Evolutionary conservation across 1,139 yeast species (phyloP).

Genomic region (Magnusiomyces magnusii): DNA sequence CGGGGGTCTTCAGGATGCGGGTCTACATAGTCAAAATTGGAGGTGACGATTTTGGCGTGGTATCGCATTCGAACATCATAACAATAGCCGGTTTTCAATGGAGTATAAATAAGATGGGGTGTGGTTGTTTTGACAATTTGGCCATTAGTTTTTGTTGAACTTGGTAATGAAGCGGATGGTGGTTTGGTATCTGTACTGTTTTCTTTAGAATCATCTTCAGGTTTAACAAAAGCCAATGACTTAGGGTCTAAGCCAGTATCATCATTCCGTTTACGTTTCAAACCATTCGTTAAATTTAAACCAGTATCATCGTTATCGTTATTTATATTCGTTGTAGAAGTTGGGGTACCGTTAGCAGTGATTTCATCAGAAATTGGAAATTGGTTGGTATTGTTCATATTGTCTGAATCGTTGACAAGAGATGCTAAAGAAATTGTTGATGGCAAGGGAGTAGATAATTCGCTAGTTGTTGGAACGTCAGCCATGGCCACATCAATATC

Average conservation of each 20-base stretch:
- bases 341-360: background rate
- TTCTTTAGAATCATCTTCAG: no score
- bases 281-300: background rate
- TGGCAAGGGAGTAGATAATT: background rate
- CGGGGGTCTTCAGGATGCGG: constrained; percentile 99
- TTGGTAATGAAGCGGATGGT: background rate
- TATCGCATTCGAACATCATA: constrained; percentile 97
- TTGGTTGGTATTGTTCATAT: no score
- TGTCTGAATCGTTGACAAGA: background rate
- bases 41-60: constrained; percentile 89
- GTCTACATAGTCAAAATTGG: constrained; percentile 88
- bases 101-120: constrained; percentile 56
- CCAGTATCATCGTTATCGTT: background rate
- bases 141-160: constrained; percentile 2
- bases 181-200: no score
- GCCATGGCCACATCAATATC: background rate
- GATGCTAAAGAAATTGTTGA: no score
- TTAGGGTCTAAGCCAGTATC: background rate
- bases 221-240: background rate
- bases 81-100: constrained; percentile 84
- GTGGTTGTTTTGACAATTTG: constrained; percentile 15
- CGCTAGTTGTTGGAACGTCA: background rate
- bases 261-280: background rate
- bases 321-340: background rate
- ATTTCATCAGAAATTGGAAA: no score